Base-by-base conservation (phyloP, 192 early-diverging fungal species). In the Phlyctochytrium bullatum region DNA sequence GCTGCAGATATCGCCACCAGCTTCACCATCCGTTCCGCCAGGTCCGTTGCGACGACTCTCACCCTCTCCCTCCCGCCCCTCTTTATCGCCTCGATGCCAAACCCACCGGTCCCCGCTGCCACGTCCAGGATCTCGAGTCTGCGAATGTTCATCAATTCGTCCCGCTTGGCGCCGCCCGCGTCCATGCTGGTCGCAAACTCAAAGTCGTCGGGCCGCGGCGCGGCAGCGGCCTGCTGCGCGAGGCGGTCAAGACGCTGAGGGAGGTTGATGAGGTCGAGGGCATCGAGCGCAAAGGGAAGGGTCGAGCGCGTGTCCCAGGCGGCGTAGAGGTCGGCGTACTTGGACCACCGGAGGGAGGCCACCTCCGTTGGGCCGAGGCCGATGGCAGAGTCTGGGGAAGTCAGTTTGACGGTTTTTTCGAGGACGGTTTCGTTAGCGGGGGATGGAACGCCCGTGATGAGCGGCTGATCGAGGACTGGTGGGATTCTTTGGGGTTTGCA, bases 21-120 rank as follows among this genome's bases (percentile, higher is more conserved):
- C 23, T 47, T 50, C 47, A 59, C 36, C n/a, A 67, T 59, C 47
- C 57, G 50, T 67, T 1, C 6, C 53, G 12, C 14, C 3, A 36
- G 57, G 58, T 67, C 66, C 2, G 36, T 60, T 2, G 66, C 53
- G 12, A 60, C 24, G 25, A 67, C 59, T 27, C 16, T 20, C 51
- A 47, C 40, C 6, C 40, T 47, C 20, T 27, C 14, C 16, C n/a
- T 59, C 3, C 31, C 29, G 27, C 53, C 32, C 12, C 47, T 2
- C 20, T 23, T n/a, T 2, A 52, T 52, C n/a, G 64, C 64, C 33
- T 52, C 53, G 10, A 66, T 29, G 30, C 34, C 66, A 36, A 67
- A 67, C n/a, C 33, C 56, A 2, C 66, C 66, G 27, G 56, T 57
- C 3, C 66, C 66, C 1, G 66, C 30, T 4, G 66, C 66, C 10